phyloP scores from a whole-genome alignment of 2,329 filamentous ascomycete genomes.

The Pseudogymnoascus sp. region DNA sequence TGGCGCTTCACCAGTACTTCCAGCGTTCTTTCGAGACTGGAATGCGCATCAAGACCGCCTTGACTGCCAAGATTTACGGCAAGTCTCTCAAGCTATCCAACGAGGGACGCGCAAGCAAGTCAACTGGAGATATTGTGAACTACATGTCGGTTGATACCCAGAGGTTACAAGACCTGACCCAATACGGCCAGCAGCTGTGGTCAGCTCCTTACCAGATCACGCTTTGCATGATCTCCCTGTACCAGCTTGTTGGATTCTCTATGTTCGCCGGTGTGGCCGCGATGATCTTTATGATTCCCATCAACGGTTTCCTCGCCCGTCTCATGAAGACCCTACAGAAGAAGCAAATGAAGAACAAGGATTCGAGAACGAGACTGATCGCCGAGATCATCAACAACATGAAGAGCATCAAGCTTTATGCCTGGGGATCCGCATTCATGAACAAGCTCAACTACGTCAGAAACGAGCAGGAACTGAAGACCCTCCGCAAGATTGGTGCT shows the following conservation, averaged over 20 bases:
- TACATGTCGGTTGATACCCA: slow-evolving; percentile 99
- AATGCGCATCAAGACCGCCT: slow-evolving; percentile 89
- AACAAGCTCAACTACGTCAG: slow-evolving; percentile 92
- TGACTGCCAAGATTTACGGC: slow-evolving; percentile 85
- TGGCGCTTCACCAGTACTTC: slow-evolving; percentile 94
- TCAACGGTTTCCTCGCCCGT: slow-evolving; percentile 86
- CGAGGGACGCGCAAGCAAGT: slow-evolving; percentile 80
- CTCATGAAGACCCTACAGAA: slow-evolving; percentile 95
- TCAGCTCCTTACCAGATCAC: slow-evolving; percentile 94
- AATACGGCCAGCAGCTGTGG: slow-evolving; percentile 93
- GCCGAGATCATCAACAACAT: slow-evolving; percentile 99
- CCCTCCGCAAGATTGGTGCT: slow-evolving; percentile 89
- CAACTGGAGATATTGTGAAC: slow-evolving; percentile 96
- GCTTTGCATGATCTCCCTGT: slow-evolving; percentile 91
- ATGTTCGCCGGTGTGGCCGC: slow-evolving; percentile 93
- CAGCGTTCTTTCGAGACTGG: slow-evolving; percentile 90
- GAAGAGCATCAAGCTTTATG: slow-evolving; percentile 98
- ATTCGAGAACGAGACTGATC: slow-evolving; percentile 84
- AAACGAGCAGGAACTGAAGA: slow-evolving; percentile 93
- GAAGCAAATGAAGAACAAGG: slow-evolving; percentile 98
- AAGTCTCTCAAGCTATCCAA: slow-evolving; percentile 89
- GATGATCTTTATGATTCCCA: slow-evolving; percentile 95
- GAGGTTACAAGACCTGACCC: slow-evolving; percentile 85
- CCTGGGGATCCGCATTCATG: slow-evolving; percentile 96
- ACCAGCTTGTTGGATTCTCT: slow-evolving; percentile 87